Base-by-base conservation (phyloP, 2,329 filamentous ascomycete species). In the Gliomastix tumulicola region DNA sequence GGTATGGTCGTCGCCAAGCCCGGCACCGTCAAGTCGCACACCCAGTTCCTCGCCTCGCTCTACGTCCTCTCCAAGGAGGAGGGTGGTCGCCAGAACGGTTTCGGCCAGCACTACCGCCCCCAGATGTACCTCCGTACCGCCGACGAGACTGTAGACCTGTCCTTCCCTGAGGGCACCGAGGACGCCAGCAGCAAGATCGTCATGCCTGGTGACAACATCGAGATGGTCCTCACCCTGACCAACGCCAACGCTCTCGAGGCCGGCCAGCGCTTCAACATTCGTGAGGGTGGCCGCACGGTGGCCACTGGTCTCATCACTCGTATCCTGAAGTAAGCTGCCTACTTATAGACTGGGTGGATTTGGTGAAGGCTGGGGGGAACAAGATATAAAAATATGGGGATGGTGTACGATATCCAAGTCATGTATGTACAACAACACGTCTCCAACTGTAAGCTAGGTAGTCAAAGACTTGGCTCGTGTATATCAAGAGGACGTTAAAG, bases 1-100 rank as follows among this genome's bases (percentile, higher is more conserved):
- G 92, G 92, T 59, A 97, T 98, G 92, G 87, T 97, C 51, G 73
- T 97, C 55, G 79, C 81, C 52, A 79, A 82, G 53, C 92, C 92
- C 33, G 88, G 87, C 54, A 77, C 75, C 53, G 79, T 85, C 64
- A 94, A 88, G 71, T 80, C 90, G 30, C 83, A 94, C 75, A 81
- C 76, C 59, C 84, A 95, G 69, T 96, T 97, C 77, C 71, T 98
- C 55, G 78, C 86, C 53, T 97, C 92, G 48, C 84, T 98, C 70
- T 98, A 98, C 69, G 88, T 97, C 48, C 76, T 98, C 53, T 89
- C 79, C 62, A 96, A 97, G 79, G 92, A 96, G 59, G 92, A 98
- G 67, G 92, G 92, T 71, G 92, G 92, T 56, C 87, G 92, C 53
- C 89, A 95, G 76, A 95, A 86, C 45, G 89, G 90, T 36, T 98